A percentile compares a stretch with the other conserved stretches of the same genome.
Evolutionary conservation across 345 rosid species (phyloP).

Genomic region (Rhizophora apiculata): DNA sequence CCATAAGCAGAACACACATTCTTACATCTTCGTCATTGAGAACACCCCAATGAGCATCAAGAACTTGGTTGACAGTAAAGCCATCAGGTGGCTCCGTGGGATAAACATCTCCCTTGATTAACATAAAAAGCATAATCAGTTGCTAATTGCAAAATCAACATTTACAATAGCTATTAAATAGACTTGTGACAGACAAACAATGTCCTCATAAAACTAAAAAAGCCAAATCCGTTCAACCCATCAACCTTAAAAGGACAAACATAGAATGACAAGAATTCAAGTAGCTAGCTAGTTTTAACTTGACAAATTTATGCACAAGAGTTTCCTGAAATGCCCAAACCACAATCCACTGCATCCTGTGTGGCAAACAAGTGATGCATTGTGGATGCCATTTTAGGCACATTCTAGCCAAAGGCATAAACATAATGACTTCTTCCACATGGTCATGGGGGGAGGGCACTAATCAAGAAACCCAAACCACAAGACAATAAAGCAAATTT

Average conservation of each 20-base stretch:
- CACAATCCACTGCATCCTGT: too few relatives aligned
- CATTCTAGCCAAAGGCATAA: too few relatives aligned
- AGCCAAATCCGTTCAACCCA: neutral
- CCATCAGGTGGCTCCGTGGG: slow-evolving; percentile 70
- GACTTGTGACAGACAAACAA: neutral
- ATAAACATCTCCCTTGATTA: slow-evolving; percentile 85
- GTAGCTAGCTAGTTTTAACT: too few relatives aligned
- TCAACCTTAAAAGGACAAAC: neutral
- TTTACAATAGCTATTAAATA: neutral
- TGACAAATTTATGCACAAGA: too few relatives aligned
- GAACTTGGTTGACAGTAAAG: slow-evolving; percentile 52
- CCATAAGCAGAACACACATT: slow-evolving; percentile 11
- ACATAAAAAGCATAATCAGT: neutral
- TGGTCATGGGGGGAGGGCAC: too few relatives aligned
- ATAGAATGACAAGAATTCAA: neutral
- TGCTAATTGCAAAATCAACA: slow-evolving; percentile 3
- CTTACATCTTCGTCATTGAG: slow-evolving; percentile 89
- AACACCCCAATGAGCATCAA: slow-evolving; percentile 96
- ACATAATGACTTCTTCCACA: too few relatives aligned
- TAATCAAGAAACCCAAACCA: too few relatives aligned
- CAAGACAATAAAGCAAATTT: too few relatives aligned
- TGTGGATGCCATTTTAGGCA: too few relatives aligned
- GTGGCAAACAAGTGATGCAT: too few relatives aligned
- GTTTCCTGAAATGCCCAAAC: too few relatives aligned
- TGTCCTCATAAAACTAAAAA: neutral